phyloP scores from a whole-genome alignment of 2,329 filamentous ascomycete genomes.

The Ascochyta lentis region DNA sequence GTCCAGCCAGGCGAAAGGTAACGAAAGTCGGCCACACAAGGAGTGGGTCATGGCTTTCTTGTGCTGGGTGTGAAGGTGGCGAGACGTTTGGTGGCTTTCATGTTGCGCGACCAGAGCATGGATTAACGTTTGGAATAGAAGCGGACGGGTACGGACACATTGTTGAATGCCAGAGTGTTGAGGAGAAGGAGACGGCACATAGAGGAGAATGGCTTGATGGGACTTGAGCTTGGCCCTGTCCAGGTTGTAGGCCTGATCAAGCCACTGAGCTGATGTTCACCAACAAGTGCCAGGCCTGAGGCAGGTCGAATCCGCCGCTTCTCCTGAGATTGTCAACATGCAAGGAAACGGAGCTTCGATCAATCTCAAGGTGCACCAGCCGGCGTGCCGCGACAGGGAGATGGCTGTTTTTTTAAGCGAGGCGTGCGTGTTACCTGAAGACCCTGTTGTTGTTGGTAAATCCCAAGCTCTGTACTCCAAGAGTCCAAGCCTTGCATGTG shows the following conservation, averaged over 20 bases:
- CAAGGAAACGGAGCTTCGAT: constrained; percentile 1
- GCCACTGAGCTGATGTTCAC: not conserved
- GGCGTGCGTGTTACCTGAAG: constrained; percentile 9
- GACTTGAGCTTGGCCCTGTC: not conserved
- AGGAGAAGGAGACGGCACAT: not conserved
- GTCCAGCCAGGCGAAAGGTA: constrained; percentile 10
- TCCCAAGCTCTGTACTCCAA: not conserved
- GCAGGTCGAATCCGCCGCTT: constrained; percentile 5
- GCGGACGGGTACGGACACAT: not conserved
- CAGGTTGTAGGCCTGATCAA: not conserved
- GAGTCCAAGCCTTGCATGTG: constrained; percentile 15
- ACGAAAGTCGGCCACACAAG: constrained; percentile 1
- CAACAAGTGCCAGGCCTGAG: not conserved
- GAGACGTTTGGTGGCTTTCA: constrained; percentile 20
- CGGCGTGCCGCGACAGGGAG: constrained; percentile 15
- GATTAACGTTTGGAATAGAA: constrained; percentile 1
- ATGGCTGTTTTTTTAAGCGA: constrained; percentile 11
- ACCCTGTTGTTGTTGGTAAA: constrained; percentile 9
- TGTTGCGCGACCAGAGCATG: constrained; percentile 23
- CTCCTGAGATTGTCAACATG: not conserved
- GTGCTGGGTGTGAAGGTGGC: constrained; percentile 11
- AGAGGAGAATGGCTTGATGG: not conserved
- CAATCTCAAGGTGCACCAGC: constrained; percentile 1
- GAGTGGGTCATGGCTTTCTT: constrained; percentile 15
- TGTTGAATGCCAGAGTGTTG: not conserved